Percentiles rank a stretch among this genome's conserved stretches.
Evolutionary conservation across 75 land plant species (phyloP).

Genomic region (Pinus albicaulis): DNA sequence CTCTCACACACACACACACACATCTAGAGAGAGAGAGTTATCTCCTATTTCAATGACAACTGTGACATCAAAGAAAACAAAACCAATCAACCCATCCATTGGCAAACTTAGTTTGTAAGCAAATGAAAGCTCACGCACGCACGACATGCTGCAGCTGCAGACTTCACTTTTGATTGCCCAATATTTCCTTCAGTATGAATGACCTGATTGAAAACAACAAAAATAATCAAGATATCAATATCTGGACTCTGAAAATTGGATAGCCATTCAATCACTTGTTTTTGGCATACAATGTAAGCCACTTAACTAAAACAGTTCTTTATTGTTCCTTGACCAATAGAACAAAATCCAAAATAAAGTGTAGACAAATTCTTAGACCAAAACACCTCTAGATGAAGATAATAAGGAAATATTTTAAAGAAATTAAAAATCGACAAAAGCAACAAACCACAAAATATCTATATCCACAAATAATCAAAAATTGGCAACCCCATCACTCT

Average conservation of each 20-base stretch:
- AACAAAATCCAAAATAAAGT: not conserved
- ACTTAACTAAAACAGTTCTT: not conserved
- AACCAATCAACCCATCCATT: not conserved
- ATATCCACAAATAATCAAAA: not conserved
- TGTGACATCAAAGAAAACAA: not conserved
- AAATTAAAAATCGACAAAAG: not conserved
- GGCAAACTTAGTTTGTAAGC: not conserved
- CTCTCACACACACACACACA: not conserved
- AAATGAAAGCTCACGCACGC: slow-evolving; percentile 45
- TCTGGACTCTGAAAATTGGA: not conserved
- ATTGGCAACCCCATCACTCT: not conserved
- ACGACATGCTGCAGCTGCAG: slow-evolving; percentile 90
- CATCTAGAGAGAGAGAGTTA: not conserved
- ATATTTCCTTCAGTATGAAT: slow-evolving; percentile 88
- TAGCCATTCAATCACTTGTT: not conserved
- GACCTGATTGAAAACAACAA: slow-evolving; percentile 37
- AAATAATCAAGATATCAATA: not conserved
- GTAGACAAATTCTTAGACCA: not conserved
- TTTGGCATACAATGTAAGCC: not conserved
- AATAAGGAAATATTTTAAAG: not conserved
- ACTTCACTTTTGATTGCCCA: slow-evolving; percentile 81
- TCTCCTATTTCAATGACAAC: not conserved
- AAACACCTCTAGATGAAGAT: not conserved
- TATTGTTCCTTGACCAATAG: not conserved
- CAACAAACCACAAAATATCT: not conserved